phyloP scores from a whole-genome alignment of 2,329 filamentous ascomycete species.

The Alternaria sp. region DNA sequence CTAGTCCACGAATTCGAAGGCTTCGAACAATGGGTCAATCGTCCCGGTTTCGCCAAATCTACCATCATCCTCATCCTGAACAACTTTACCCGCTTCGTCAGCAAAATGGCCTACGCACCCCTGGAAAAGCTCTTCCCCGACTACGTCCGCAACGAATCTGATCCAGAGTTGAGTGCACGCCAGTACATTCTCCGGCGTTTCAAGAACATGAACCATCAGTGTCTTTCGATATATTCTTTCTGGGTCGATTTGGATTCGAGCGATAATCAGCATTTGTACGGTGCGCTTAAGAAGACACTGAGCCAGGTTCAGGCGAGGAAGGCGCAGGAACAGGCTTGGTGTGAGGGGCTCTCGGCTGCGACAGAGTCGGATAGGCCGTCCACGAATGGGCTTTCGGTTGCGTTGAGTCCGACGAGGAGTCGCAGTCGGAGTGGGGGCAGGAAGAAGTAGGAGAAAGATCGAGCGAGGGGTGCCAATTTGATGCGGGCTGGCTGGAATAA shows the following conservation, averaged over 20 bases:
- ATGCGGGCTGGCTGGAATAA: background rate
- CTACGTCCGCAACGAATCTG: conserved; percentile 21
- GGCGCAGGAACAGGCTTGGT: conserved; percentile 37
- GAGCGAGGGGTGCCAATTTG: background rate
- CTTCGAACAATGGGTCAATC: conserved; percentile 42
- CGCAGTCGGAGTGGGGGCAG: background rate
- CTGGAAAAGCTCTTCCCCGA: conserved; percentile 41
- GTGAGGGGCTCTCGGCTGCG: background rate
- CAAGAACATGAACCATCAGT: conserved; percentile 40
- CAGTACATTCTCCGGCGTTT: conserved; percentile 42
- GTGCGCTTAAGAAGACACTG: conserved; percentile 44
- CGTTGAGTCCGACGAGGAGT: background rate
- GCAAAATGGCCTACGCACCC: conserved; percentile 40
- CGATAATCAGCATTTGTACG: conserved; percentile 45
- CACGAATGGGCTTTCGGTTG: background rate
- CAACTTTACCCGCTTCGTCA: conserved; percentile 44
- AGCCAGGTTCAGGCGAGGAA: conserved; percentile 40
- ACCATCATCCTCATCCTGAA: conserved; percentile 44
- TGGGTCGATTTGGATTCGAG: conserved; percentile 47
- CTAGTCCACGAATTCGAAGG: conserved; percentile 40
- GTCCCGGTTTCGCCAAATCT: conserved; percentile 34
- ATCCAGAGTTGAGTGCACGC: conserved; percentile 37
- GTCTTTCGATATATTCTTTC: conserved; percentile 37
- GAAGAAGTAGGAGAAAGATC: background rate
- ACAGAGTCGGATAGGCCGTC: background rate